Conservation (phyloP, 2,329 filamentous ascomycete species). For the Cladosporium sp. region DNA sequence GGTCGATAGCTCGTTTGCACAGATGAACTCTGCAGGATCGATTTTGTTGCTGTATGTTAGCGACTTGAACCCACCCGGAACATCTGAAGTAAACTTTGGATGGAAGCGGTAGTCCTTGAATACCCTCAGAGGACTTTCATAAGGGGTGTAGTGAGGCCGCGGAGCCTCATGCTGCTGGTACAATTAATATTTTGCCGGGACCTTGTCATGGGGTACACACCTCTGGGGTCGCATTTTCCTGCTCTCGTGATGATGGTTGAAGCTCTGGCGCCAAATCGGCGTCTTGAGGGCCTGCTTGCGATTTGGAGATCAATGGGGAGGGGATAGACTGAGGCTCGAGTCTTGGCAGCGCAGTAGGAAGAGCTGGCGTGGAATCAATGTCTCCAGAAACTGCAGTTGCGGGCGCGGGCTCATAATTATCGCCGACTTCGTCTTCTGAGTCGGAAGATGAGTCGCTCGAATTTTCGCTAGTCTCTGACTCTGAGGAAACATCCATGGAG, state of each 20-base stretch:
- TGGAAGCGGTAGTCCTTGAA: constrained; percentile 92
- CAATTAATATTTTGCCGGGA: not conserved
- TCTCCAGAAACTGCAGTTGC: not conserved
- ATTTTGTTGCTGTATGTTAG: constrained; percentile 92
- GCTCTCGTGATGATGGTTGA: constrained; percentile 24
- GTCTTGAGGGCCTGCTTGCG: constrained; percentile 15
- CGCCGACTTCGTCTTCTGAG: constrained; percentile 13
- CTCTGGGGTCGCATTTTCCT: constrained; percentile 9
- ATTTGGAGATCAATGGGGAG: not conserved
- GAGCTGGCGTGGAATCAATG: too few species aligned
- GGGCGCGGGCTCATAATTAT: constrained; percentile 9
- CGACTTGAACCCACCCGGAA: constrained; percentile 74
- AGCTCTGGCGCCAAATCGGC: constrained; percentile 37
- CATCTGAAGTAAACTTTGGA: constrained; percentile 61
- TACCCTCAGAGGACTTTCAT: constrained; percentile 72
- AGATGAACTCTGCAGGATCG: constrained; percentile 66
- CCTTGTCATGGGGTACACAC: constrained; percentile 11
- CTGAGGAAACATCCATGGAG: not conserved
- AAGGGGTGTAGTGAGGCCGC: constrained; percentile 47
- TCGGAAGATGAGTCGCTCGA: constrained; percentile 10
- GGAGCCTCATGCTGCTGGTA: not conserved
- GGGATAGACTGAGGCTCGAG: not conserved
- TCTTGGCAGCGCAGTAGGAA: not conserved
- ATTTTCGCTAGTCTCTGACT: constrained; percentile 6
- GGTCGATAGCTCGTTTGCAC: constrained; percentile 66